Base-by-base conservation (phyloP, 2,329 filamentous ascomycete species). In the Cadophora luteo-olivacea region DNA sequence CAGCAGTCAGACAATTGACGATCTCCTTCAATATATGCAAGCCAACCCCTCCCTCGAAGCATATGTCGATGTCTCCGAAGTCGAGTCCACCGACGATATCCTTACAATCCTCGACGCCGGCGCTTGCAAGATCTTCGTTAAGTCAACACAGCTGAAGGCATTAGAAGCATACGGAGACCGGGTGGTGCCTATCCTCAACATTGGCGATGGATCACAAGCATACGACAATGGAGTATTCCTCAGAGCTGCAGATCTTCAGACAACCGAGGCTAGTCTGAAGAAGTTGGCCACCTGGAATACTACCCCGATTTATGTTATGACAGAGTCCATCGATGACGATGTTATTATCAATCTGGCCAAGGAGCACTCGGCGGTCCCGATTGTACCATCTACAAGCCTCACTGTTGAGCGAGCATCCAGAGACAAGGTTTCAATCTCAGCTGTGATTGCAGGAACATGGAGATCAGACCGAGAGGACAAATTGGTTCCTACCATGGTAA, bases 401-500 rank as follows among this genome's bases (percentile, higher is more conserved):
- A 94, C 92, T 0, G 86, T 75, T 90, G 60, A 88, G 91, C 74
- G 87, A 88, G 85, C 91, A 32, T 70, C 74, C 61, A 78, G 85
- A 12, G 82, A 84, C 54, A 78, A 86, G 62, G 82, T 97, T 32
- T 89, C 89, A 48, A 86, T 92, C 6, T 86, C 89, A 14, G 89
- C 88, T 75, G 81, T 97, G 36, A 84, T 98, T 70, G 87, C 93
- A 62, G 85, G 88, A 2, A 89, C 90, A 72, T 94, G 94, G 81
- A 90, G 87, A 71, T 93, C 92, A 49, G 96, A 99, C 80, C 87
- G 94, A 71, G 81, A 88, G 4, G 97, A 97, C 77, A 91, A 92
- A 9, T 85, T 99, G 9, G 89, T 97, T 73, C 91, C 96, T 1
- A 99, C 96, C 0, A 87, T 97, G 4, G 96, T 99, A 8, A 94